These are phyloP conservation scores for Cairneyella variabilis DNA, from an alignment of 495 filamentous ascomycete species.

Conservation along the genomic window DNA sequence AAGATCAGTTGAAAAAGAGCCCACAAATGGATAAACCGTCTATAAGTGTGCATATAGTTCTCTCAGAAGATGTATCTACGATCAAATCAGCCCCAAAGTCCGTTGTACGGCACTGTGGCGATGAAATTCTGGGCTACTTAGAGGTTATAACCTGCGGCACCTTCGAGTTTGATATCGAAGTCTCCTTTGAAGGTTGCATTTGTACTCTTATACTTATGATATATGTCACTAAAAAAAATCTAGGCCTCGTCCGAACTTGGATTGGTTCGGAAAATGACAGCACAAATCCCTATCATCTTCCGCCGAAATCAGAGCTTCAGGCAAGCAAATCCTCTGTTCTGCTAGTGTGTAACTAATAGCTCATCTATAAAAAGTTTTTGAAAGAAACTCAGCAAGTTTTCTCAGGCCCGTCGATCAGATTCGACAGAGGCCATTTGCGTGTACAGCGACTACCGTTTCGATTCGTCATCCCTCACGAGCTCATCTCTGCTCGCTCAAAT, in stretches of 20 bases:
- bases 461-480: conserved; percentile 6
- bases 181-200: conserved; percentile 7
- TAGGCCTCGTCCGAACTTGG: conserved; percentile 5
- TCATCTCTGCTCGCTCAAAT: conserved; percentile 6
- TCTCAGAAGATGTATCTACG: neutral
- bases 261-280: neutral
- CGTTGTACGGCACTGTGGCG: conserved; percentile 2
- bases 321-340: neutral
- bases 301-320: neutral
- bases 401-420: neutral
- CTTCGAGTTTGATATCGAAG: neutral
- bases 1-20: neutral
- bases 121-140: conserved; percentile 6
- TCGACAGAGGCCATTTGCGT: neutral
- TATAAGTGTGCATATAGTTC: conserved; percentile 5
- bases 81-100: neutral
- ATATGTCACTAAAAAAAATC: neutral
- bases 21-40: neutral
- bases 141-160: conserved; percentile 1
- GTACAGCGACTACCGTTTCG: conserved; percentile 2
- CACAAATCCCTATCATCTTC: conserved; percentile 3
- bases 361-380: conserved; percentile 5
- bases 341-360: neutral
- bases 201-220: neutral
- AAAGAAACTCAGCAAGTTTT: conserved; percentile 1